Conservation (phyloP, 768 basidiomycete species). For the Lyophyllum atratum region DNA sequence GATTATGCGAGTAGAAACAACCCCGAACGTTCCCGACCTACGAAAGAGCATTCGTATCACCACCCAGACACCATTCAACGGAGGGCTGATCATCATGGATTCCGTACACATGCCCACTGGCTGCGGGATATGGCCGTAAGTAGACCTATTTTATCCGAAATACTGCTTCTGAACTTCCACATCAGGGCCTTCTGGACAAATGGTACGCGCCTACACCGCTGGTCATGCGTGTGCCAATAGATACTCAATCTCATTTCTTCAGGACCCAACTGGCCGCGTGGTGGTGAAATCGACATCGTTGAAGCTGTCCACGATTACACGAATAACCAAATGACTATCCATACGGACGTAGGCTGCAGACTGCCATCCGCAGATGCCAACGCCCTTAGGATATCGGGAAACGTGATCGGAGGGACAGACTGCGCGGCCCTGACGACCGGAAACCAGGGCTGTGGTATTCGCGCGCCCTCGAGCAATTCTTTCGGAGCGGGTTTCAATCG, state of each 20-base stretch:
- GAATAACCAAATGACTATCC: conserved; percentile 80
- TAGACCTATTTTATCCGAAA: conserved; percentile 12
- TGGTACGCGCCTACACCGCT: conserved; percentile 26
- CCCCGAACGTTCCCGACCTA: conserved; percentile 63
- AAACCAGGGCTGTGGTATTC: conserved; percentile 83
- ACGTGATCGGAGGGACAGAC: conserved; percentile 67
- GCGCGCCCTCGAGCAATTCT: conserved; percentile 56
- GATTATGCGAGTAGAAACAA: conserved; percentile 89
- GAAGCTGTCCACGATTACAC: conserved; percentile 85
- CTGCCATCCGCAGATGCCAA: conserved; percentile 50
- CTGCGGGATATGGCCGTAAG: conserved; percentile 83
- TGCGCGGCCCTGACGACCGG: conserved; percentile 70
- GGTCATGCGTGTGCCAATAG: conserved; percentile 15
- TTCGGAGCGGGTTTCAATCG: conserved; percentile 88
- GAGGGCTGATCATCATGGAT: conserved; percentile 78
- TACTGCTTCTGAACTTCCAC: background rate
- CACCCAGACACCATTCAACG: conserved; percentile 59
- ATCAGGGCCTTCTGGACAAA: conserved; percentile 51
- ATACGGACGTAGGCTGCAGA: conserved; percentile 72
- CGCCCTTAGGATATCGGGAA: conserved; percentile 59
- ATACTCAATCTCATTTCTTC: conserved; percentile 48
- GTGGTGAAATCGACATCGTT: conserved; percentile 82
- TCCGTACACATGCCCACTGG: conserved; percentile 89
- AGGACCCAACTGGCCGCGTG: conserved; percentile 65
- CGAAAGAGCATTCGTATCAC: conserved; percentile 82